Evolutionary conservation across 2,329 filamentous ascomycete species (phyloP).

Genomic region (Diaporthe citri): DNA sequence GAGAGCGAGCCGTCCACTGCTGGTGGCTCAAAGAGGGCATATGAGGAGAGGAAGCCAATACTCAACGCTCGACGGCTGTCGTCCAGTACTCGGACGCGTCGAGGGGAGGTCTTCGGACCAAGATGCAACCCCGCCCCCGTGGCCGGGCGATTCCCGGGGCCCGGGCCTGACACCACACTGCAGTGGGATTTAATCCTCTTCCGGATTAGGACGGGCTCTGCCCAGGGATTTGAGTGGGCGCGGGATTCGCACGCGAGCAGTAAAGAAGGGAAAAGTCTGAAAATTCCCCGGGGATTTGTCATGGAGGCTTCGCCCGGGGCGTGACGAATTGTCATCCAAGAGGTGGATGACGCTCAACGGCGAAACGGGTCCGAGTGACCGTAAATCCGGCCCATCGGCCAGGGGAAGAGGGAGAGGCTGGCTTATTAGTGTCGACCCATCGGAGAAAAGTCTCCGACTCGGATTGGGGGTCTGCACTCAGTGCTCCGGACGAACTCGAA

Average conservation of each 20-base stretch:
- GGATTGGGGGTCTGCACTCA: conserved; percentile 3
- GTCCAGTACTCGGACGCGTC: conserved; percentile 4
- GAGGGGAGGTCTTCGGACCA: conserved; percentile 18
- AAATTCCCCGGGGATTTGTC: conserved; percentile 12
- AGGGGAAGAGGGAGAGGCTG: not conserved
- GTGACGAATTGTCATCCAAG: conserved; percentile 10
- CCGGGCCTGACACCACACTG: not conserved
- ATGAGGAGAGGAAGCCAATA: too few relatives aligned
- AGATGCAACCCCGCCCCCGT: conserved; percentile 16
- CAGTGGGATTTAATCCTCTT: conserved; percentile 6
- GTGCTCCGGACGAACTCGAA: conserved; percentile 9
- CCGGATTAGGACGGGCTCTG: conserved; percentile 11
- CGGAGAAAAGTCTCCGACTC: conserved; percentile 14
- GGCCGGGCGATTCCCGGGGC: not conserved
- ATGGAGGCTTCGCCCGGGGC: not conserved
- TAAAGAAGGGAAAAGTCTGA: not conserved
- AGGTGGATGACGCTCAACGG: conserved; percentile 16
- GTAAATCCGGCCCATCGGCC: not conserved
- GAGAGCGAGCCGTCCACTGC: not conserved
- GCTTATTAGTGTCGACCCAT: not conserved
- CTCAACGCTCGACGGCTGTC: not conserved
- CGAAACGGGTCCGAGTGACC: not conserved
- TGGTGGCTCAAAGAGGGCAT: not conserved
- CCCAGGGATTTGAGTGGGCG: not conserved
- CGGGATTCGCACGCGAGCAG: not conserved